These are phyloP conservation scores for Pseudotulostoma volvatum DNA, from an alignment of 495 filamentous ascomycete species.

Conservation along the genomic window DNA sequence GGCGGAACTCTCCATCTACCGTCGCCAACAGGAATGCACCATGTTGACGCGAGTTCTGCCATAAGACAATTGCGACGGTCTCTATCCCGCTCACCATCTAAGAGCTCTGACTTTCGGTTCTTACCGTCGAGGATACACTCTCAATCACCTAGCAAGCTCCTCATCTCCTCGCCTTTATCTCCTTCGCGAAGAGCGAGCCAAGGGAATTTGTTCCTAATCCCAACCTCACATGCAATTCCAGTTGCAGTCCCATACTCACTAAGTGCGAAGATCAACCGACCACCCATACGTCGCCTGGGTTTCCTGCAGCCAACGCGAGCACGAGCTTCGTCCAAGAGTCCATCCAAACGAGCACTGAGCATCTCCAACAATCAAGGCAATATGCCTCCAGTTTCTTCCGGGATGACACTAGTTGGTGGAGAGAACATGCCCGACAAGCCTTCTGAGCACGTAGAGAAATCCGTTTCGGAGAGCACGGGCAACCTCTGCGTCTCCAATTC, in stretches of 20 bases:
- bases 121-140: slow-evolving; percentile 39
- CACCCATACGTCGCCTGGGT: slow-evolving; percentile 29
- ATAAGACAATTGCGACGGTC: slow-evolving; percentile 69
- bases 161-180: slow-evolving; percentile 35
- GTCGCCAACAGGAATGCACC: slow-evolving; percentile 66
- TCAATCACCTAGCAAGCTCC: slow-evolving; percentile 28
- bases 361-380: slow-evolving; percentile 59
- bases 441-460: not conserved
- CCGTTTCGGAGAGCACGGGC: slow-evolving; percentile 12
- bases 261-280: slow-evolving; percentile 32
- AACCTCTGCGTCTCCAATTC: slow-evolving; percentile 7
- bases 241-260: slow-evolving; percentile 36
- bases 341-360: slow-evolving; percentile 56
- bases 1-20: slow-evolving; percentile 68
- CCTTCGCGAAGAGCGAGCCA: slow-evolving; percentile 30
- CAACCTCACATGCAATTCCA: slow-evolving; percentile 27
- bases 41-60: slow-evolving; percentile 60
- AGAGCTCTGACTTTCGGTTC: slow-evolving; percentile 48
- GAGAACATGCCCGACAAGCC: slow-evolving; percentile 37
- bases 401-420: slow-evolving; percentile 27
- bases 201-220: slow-evolving; percentile 32
- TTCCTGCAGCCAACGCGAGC: slow-evolving; percentile 30
- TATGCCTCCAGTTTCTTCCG: slow-evolving; percentile 28
- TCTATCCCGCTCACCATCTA: slow-evolving; percentile 74
- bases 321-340: slow-evolving; percentile 54